phyloP scores from a whole-genome alignment of 208 protist genomes.

The Phytomonas sp. region DNA sequence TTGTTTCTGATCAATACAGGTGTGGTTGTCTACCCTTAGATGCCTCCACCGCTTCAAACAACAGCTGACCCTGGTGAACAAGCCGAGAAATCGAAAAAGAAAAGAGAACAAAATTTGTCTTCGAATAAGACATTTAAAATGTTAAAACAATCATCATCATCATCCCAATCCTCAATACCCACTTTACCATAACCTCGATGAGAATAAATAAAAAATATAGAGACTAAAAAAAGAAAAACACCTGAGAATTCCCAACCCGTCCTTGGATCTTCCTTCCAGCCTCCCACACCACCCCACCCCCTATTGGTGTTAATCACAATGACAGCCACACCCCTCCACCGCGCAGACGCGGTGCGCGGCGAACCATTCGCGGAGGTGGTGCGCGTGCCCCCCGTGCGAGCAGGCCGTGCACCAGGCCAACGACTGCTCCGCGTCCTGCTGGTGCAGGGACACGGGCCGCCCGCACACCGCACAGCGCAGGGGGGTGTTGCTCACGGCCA shows the following conservation, averaged over 20 bases:
- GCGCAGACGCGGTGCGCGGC: slow-evolving; percentile 55
- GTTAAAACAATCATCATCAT: no score
- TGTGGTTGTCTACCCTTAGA: background rate
- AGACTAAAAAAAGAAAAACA: background rate
- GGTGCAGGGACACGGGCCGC: slow-evolving; percentile 20
- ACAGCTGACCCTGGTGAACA: background rate
- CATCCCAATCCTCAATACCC: no score
- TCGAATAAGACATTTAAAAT: background rate
- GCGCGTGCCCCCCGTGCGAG: slow-evolving; percentile 70
- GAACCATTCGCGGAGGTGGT: slow-evolving; percentile 81
- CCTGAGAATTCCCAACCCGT: background rate
- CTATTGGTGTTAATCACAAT: slow-evolving; percentile 44
- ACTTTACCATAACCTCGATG: background rate
- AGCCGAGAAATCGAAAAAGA: background rate
- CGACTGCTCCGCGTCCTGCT: slow-evolving; percentile 17
- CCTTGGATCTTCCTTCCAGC: background rate
- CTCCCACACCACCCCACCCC: background rate
- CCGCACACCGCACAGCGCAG: slow-evolving; percentile 56
- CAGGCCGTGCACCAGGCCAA: slow-evolving; percentile 78
- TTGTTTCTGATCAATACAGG: slow-evolving; percentile 1
- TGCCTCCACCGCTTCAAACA: background rate
- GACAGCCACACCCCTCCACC: slow-evolving; percentile 62
- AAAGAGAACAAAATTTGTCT: background rate
- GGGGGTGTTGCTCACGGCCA: background rate
- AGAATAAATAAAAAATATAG: slow-evolving; percentile 11